Evolutionary conservation across 768 basidiomycete genomes (phyloP).

Genomic region (Scleroderma bovista): DNA sequence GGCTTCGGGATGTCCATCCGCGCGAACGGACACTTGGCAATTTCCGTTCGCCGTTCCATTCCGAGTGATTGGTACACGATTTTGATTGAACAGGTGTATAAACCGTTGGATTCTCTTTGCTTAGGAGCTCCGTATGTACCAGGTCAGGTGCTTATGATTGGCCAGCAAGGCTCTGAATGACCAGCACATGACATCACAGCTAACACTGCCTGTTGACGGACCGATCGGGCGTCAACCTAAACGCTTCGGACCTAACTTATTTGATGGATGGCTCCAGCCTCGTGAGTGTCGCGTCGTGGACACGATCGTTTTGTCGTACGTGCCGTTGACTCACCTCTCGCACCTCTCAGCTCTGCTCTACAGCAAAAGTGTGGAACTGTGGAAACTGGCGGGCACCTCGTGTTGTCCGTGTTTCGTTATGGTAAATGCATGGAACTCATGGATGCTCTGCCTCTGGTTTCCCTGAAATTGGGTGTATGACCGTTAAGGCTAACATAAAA

Average conservation of each 20-base stretch:
- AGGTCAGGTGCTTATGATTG: conserved; percentile 13
- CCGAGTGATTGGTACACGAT: conserved; percentile 4
- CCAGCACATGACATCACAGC: conserved; percentile 19
- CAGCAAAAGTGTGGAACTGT: neutral
- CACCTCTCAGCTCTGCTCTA: neutral
- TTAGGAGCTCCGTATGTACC: conserved; percentile 19
- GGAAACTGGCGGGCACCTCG: neutral
- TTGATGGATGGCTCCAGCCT: conserved; percentile 14
- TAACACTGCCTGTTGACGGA: conserved; percentile 21
- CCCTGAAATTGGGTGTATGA: conserved; percentile 21
- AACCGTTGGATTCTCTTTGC: conserved; percentile 27
- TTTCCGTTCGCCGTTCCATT: conserved; percentile 17
- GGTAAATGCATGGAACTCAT: conserved; percentile 10
- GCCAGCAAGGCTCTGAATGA: conserved; percentile 9
- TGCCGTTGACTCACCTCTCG: neutral
- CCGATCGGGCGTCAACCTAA: conserved; percentile 18
- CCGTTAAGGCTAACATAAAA: conserved; percentile 9
- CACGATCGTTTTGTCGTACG: neutral
- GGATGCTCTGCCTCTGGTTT: conserved; percentile 28
- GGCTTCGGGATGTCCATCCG: neutral
- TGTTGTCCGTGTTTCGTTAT: neutral
- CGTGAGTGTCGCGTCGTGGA: conserved; percentile 7
- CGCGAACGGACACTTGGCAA: conserved; percentile 14
- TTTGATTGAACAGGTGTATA: conserved; percentile 10
- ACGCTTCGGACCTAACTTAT: conserved; percentile 27